Conservation (phyloP, 768 basidiomycete species). For the Sistotremastrum suecicum region DNA sequence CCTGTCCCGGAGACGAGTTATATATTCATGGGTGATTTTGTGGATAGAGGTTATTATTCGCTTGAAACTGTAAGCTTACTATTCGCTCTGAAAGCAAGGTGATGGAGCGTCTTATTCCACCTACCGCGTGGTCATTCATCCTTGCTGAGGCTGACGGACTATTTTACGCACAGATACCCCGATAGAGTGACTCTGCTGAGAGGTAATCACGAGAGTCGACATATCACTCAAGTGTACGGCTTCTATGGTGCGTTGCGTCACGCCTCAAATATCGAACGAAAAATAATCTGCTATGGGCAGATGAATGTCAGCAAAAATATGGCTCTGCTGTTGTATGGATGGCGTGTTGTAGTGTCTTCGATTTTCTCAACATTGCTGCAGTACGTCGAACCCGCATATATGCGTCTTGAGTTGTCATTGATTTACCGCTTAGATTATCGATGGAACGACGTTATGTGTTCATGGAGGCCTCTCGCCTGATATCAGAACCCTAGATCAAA, state of each 20-base stretch:
- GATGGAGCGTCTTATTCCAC: not conserved
- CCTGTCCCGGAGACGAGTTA: conserved; percentile 81
- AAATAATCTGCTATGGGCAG: conserved; percentile 22
- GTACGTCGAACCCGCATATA: conserved; percentile 27
- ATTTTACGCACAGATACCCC: conserved; percentile 52
- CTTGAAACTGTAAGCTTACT: conserved; percentile 88
- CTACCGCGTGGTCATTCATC: not conserved
- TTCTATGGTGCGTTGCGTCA: conserved; percentile 66
- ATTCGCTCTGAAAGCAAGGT: conserved; percentile 83
- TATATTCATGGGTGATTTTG: conserved; percentile 98
- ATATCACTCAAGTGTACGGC: conserved; percentile 98
- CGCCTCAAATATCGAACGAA: not conserved
- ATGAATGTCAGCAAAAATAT: conserved; percentile 97
- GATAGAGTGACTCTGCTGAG: conserved; percentile 83
- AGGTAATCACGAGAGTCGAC: conserved; percentile 93
- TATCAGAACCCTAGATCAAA: conserved; percentile 88
- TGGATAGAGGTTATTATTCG: conserved; percentile 92
- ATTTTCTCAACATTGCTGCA: conserved; percentile 88
- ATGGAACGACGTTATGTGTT: conserved; percentile 83
- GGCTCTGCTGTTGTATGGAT: conserved; percentile 94
- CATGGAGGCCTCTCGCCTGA: conserved; percentile 95
- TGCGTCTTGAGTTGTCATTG: not conserved
- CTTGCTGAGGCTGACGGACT: not conserved
- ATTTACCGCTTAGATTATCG: conserved; percentile 62
- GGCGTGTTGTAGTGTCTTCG: conserved; percentile 92